Evolutionary conservation across 176 grass and related monocot species (phyloP), one percentile per base, ranked within the genome.

Genomic region (Hyparrhenia diplandra): DNA sequence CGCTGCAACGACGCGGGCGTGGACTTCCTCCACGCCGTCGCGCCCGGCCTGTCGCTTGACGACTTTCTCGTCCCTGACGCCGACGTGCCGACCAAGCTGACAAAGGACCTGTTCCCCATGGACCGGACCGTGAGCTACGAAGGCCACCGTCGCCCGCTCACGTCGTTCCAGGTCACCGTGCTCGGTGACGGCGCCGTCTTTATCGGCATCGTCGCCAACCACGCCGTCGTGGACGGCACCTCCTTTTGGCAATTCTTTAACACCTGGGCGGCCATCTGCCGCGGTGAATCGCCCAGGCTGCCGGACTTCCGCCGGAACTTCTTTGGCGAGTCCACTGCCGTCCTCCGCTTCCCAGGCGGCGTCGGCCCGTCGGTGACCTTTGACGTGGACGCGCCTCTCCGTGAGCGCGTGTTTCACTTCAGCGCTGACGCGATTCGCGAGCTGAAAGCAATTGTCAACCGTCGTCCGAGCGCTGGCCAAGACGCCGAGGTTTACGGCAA

Each of bases 201-300:
- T 80, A 85, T 99, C 57, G 96, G 93, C 81, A 83, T 89, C 73
- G 84, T 76, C 46, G 88, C 91, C 68, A 93, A 85, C 89, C 95
- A 98, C 85, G 90, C 92, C 51, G 72, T 98, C 71, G 88, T 95
- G 34, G 96, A 99, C 74, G 92, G 93, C 10, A 99, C 96, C 65
- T 99, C 96, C 39, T 95, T 99, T 37, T 99, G 96, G 96, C 85
- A 93, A 75, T 93, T 99, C 74, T 90, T 91, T 31, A 99, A 99
- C 67, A 69, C 85, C 47, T 99, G 96, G 96, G 90, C 96, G 4
- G 31, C 54, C 29, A 83, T 95, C 42, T 95, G 90, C 92, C 90
- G 90, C 72, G 93, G 96, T 10, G 87, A 82, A 5, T 41, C 84
- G 0, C 93, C 93, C 23, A 88, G 32, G 54, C 24, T 82, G 35